A percentile compares a stretch with the other conserved stretches of the same genome.
Conservation (phyloP, 805 yeast species). For the Myxozyma neotropica region DNA sequence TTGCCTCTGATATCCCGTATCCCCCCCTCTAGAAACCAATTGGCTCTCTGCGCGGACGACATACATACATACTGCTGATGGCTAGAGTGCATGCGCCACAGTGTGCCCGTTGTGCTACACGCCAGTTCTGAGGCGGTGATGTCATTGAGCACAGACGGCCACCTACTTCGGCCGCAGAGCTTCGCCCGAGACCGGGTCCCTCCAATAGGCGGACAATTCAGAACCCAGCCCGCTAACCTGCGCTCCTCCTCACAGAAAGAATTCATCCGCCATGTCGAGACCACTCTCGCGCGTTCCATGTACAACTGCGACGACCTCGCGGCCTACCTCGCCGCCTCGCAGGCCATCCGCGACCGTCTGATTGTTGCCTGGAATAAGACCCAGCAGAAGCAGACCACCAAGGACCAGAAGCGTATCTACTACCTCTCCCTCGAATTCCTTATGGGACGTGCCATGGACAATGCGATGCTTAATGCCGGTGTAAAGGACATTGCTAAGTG, state of each 20-base stretch:
- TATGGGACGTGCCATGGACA: slow-evolving; percentile 95
- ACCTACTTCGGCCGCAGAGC: background rate
- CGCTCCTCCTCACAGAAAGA: slow-evolving; percentile 47
- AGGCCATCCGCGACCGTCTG: slow-evolving; percentile 74
- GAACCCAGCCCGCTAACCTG: too few species aligned
- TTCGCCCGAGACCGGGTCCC: too few species aligned
- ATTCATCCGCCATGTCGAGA: slow-evolving; percentile 85
- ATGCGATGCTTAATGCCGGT: slow-evolving; percentile 81
- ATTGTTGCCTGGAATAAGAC: slow-evolving; percentile 90
- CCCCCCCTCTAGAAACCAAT: background rate
- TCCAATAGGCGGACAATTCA: too few species aligned
- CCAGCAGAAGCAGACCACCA: slow-evolving; percentile 82
- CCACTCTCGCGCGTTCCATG: slow-evolving; percentile 85
- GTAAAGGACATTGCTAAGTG: slow-evolving; percentile 58
- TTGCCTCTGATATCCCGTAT: background rate
- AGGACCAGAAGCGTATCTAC: slow-evolving; percentile 82
- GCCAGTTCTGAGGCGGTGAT: background rate
- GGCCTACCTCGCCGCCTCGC: slow-evolving; percentile 87
- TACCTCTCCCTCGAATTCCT: slow-evolving; percentile 84
- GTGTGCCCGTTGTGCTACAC: background rate
- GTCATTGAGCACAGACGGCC: slow-evolving; percentile 3
- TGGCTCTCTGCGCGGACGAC: too few species aligned
- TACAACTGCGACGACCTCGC: slow-evolving; percentile 91
- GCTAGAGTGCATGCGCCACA: background rate
- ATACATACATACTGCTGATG: too few species aligned